Conservation (phyloP, 306 rosid genomes). For the Quercus aquifolioides region DNA sequence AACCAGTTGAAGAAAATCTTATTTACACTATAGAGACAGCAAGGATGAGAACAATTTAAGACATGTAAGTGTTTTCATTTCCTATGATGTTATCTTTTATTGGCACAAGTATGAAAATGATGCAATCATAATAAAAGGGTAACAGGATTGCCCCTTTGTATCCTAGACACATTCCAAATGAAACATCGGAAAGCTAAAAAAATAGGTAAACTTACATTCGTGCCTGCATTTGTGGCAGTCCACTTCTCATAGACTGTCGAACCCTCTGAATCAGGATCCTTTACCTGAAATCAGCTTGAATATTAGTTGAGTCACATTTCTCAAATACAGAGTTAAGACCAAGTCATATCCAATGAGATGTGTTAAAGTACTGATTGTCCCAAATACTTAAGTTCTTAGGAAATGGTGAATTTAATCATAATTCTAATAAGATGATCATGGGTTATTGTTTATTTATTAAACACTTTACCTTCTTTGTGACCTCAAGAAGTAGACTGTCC, state of each 20-base stretch:
- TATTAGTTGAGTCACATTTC: slow-evolving; percentile 7
- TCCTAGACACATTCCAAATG: background rate
- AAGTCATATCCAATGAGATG: background rate
- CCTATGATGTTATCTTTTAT: background rate
- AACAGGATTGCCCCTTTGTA: background rate
- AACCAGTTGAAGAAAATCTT: background rate
- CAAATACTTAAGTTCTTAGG: too few species aligned
- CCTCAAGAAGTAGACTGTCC: slow-evolving; percentile 73
- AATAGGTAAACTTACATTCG: slow-evolving; percentile 41
- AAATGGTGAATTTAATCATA: too few species aligned
- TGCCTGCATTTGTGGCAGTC: slow-evolving; percentile 36
- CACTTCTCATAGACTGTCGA: slow-evolving; percentile 54
- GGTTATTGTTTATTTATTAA: background rate
- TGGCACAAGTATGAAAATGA: background rate
- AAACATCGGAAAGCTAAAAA: background rate
- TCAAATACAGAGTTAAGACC: slow-evolving; percentile 1
- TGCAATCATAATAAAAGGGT: too few species aligned
- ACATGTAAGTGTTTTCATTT: background rate
- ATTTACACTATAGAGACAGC: background rate
- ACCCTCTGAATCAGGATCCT: slow-evolving; percentile 75
- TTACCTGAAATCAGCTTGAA: slow-evolving; percentile 55
- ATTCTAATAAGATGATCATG: background rate
- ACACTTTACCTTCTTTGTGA: slow-evolving; percentile 57
- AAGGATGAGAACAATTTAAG: background rate
- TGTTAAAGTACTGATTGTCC: too few species aligned